phyloP scores from a whole-genome alignment of 306 rosid genomes.

The Notholithocarpus densiflorus region DNA sequence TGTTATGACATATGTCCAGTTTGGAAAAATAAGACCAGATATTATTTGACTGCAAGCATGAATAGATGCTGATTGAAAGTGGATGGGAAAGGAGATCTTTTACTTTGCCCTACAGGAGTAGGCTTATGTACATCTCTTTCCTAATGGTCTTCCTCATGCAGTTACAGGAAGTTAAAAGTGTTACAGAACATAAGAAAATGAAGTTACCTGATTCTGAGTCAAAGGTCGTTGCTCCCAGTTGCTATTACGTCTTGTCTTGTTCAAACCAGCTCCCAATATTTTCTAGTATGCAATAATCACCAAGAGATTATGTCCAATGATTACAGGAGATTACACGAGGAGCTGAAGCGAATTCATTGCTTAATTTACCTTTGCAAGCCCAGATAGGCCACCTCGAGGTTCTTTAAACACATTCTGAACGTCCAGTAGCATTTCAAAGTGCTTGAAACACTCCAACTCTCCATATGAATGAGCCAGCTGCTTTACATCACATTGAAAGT shows the following conservation, averaged over 20 bases:
- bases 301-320: conserved; percentile 17
- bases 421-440: conserved; percentile 77
- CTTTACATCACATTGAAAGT: conserved; percentile 79
- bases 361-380: conserved; percentile 67
- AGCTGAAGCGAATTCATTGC: not conserved
- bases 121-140: not conserved
- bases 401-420: conserved; percentile 76
- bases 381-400: conserved; percentile 79
- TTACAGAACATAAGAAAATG: not conserved
- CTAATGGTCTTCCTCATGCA: not conserved
- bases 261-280: conserved; percentile 80
- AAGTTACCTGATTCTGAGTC: conserved; percentile 69
- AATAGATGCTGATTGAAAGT: not conserved
- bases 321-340: conserved; percentile 8
- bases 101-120: not conserved
- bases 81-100: not conserved
- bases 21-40: too few species aligned
- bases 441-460: conserved; percentile 77
- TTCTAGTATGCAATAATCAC: conserved; percentile 49
- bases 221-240: conserved; percentile 95
- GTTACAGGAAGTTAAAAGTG: not conserved
- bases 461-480: conserved; percentile 80
- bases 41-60: not conserved
- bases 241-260: conserved; percentile 93
- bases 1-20: too few species aligned